A percentile compares a stretch with the other conserved stretches of the same genome.
These are phyloP conservation scores for Penicillium sp. DNA, from an alignment of 2,329 filamentous ascomycete genomes.

Conservation along the genomic window DNA sequence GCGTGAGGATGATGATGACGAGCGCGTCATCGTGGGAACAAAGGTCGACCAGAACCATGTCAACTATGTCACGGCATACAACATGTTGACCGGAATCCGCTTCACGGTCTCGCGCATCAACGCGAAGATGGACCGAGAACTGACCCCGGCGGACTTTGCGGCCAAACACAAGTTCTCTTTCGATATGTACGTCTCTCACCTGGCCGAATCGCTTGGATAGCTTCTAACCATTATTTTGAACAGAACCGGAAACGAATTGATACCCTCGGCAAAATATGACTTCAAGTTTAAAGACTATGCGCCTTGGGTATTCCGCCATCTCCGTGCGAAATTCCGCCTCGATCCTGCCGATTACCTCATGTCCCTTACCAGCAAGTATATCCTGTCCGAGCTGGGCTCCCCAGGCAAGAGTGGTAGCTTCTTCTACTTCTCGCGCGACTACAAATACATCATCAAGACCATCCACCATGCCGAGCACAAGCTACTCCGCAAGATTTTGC, in stretches of 20 bases:
- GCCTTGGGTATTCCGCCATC: conserved; percentile 97
- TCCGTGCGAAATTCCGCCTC: conserved; percentile 83
- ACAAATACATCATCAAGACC: conserved; percentile 99
- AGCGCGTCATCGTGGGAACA: conserved; percentile 86
- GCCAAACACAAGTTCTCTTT: conserved; percentile 98
- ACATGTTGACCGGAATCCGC: conserved; percentile 98
- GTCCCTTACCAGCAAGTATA: conserved; percentile 98
- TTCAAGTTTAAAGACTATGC: conserved; percentile 99
- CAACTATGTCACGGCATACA: conserved; percentile 98
- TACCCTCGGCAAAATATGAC: conserved; percentile 97
- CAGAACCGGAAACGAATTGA: conserved; percentile 93
- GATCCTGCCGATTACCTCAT: conserved; percentile 98
- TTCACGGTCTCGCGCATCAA: conserved; percentile 96
- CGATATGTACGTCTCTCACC: conserved; percentile 74
- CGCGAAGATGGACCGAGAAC: conserved; percentile 88
- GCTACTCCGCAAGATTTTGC: conserved; percentile 56
- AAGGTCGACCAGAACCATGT: conserved; percentile 97
- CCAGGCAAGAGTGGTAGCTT: conserved; percentile 98
- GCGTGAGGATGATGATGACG: conserved; percentile 89
- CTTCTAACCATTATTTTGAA: background rate
- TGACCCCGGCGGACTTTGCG: conserved; percentile 90
- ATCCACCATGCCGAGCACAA: conserved; percentile 86
- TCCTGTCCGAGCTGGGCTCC: conserved; percentile 93
- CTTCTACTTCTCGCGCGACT: conserved; percentile 99
- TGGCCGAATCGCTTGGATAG: background rate